Conservation (phyloP, 2,329 filamentous ascomycete genomes). For the Fusarium nodosum region DNA sequence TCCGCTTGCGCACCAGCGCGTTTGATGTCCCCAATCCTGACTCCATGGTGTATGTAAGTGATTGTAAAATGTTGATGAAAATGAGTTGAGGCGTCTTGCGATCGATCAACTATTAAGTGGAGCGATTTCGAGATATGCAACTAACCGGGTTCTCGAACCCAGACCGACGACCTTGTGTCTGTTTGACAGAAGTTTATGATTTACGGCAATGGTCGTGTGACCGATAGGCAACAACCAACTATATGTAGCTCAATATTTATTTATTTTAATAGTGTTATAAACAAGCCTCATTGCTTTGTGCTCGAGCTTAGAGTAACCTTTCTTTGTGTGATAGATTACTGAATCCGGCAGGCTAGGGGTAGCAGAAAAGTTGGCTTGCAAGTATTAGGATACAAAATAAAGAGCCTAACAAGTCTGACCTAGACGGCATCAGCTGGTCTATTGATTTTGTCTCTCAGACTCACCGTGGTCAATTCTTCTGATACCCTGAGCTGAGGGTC, state of each 20-base stretch:
- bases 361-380: too few relatives aligned
- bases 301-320: not conserved
- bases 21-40: slow-evolving; percentile 57
- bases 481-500: too few relatives aligned
- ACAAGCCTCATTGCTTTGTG: too few relatives aligned
- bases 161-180: not conserved
- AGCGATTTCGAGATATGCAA: slow-evolving; percentile 41
- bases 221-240: not conserved
- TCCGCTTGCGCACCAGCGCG: slow-evolving; percentile 76
- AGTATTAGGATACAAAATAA: too few relatives aligned
- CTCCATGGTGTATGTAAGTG: slow-evolving; percentile 54
- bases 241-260: not conserved
- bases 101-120: slow-evolving; percentile 21
- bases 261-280: too few relatives aligned
- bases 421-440: too few relatives aligned
- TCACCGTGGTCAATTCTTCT: too few relatives aligned
- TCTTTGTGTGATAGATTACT: not conserved
- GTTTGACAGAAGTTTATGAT: too few relatives aligned
- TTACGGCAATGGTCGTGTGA: too few relatives aligned
- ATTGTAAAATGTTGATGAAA: slow-evolving; percentile 1
- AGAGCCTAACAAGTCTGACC: too few relatives aligned
- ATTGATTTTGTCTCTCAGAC: too few relatives aligned
- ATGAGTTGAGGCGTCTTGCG: slow-evolving; percentile 1
- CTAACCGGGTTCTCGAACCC: slow-evolving; percentile 36
- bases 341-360: too few relatives aligned